Percentiles rank a stretch among this genome's conserved stretches.
These are phyloP conservation scores for Auricularia heimuer DNA, from an alignment of 768 basidiomycete genomes.

Conservation along the genomic window DNA sequence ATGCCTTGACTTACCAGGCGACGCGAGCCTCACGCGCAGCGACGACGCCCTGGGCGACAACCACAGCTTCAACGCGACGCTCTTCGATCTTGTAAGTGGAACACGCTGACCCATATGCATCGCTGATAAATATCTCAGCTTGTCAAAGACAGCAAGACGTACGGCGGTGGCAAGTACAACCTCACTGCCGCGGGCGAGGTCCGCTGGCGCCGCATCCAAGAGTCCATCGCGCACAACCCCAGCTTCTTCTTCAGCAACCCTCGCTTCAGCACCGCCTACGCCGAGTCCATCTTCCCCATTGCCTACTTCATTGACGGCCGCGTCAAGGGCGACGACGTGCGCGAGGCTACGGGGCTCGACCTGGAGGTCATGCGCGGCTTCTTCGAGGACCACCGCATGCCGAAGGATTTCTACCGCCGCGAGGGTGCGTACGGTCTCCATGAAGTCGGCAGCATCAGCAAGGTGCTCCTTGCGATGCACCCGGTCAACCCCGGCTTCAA, in stretches of 20 bases:
- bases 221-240: conserved; percentile 5
- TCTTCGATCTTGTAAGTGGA: conserved; percentile 3
- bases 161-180: background rate
- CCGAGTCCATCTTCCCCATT: conserved; percentile 5
- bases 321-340: background rate
- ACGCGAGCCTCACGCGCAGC: conserved; percentile 6
- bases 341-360: background rate
- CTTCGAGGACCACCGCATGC: conserved; percentile 1
- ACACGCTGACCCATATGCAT: background rate
- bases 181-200: conserved; percentile 2
- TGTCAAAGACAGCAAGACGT: background rate
- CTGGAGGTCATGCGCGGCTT: conserved; percentile 4
- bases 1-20: background rate
- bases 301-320: conserved; percentile 5
- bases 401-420: conserved; percentile 1
- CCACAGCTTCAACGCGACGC: conserved; percentile 6
- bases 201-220: conserved; percentile 4
- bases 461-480: background rate
- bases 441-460: background rate
- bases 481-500: conserved; percentile 4
- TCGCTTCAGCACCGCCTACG: conserved; percentile 1
- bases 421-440: background rate
- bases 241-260: conserved; percentile 2
- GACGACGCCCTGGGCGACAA: conserved; percentile 8
- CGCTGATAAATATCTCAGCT: background rate